Base-by-base conservation (phyloP, 2,329 filamentous ascomycete species). In the Zymoseptoria brevis region DNA sequence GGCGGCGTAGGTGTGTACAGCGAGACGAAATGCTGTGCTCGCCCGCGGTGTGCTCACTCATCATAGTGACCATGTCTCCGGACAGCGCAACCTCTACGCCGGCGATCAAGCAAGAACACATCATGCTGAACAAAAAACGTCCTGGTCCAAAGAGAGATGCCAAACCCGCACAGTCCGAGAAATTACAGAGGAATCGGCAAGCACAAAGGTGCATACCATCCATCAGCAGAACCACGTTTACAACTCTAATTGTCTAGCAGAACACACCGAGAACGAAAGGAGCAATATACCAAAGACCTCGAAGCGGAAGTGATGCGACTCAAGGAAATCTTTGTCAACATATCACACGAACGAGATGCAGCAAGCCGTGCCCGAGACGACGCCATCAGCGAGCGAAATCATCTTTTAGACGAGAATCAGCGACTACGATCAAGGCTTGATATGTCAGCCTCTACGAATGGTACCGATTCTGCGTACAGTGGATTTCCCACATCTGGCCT, bases 201-300 rank as follows among this genome's bases (percentile, higher is more conserved):
- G 64, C 64, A 19, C 64, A 66, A 50, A 65, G 64, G 64, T 65
- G 50, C 11, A 26, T 26, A n/a, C 19, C 13, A 45, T 45, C 19
- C 13, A 45, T 45, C 8, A n/a, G 6, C 13, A 7, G 26, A 8
- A 13, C 4, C 1, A 8, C 16, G 1, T 13, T 19, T 30, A 11
- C 13, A 9, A n/a, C 19, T 45, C 52, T 51, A 16, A 57, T 22
- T n/a, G 21, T 50, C 16, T 8, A 4, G 1, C 54, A 66, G 64
- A 56, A 63, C 63, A 19, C 64, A 66, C 26, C 63, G 64, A 26
- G 64, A 66, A 53, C 59, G 64, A 13, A 66, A 66, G 55, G 64
- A 66, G 54, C 60, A 65, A 51, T 66, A 66, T 53, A 66, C 64
- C 8, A 66, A 66, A 50, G 64, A 64, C 11, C 58, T 66, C 16